Evolutionary conservation across 495 filamentous ascomycete genomes (phyloP).

Genomic region (Xanthoparmelia taractica): DNA sequence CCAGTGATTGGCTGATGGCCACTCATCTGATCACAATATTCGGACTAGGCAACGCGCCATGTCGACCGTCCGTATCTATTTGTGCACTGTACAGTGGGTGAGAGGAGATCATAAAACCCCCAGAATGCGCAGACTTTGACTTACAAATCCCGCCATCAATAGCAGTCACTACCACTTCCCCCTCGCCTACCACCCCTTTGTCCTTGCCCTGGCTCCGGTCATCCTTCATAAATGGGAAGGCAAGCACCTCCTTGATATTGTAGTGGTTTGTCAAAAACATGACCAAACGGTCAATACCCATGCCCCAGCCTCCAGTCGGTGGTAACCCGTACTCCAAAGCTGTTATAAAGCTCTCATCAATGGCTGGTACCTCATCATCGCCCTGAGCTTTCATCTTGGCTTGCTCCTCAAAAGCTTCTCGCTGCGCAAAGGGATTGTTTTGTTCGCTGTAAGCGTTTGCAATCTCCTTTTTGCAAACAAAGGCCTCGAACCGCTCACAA

Average conservation of each 20-base stretch:
- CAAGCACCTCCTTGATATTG: slow-evolving; percentile 88
- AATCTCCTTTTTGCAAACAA: slow-evolving; percentile 96
- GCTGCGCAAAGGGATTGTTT: slow-evolving; percentile 94
- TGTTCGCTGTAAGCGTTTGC: slow-evolving; percentile 96
- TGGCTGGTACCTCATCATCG: slow-evolving; percentile 91
- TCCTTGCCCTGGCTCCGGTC: slow-evolving; percentile 44
- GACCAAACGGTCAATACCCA: slow-evolving; percentile 92
- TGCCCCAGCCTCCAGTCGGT: slow-evolving; percentile 92
- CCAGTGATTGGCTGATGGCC: not conserved
- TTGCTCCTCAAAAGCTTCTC: slow-evolving; percentile 93
- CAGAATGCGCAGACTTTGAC: slow-evolving; percentile 27
- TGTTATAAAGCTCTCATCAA: slow-evolving; percentile 89
- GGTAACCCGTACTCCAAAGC: slow-evolving; percentile 82
- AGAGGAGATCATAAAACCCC: slow-evolving; percentile 21
- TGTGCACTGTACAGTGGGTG: slow-evolving; percentile 24
- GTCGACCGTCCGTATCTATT: slow-evolving; percentile 21
- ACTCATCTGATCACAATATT: not conserved
- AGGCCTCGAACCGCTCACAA: slow-evolving; percentile 94
- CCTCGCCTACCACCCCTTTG: slow-evolving; percentile 56
- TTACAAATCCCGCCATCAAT: slow-evolving; percentile 64
- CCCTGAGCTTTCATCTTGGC: slow-evolving; percentile 91
- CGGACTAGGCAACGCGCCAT: not conserved
- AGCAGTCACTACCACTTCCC: slow-evolving; percentile 54
- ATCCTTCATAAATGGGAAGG: slow-evolving; percentile 85
- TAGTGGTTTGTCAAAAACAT: slow-evolving; percentile 98